Conservation (phyloP, 2,329 filamentous ascomycete species). For the Pseudocercospora eumusae region DNA sequence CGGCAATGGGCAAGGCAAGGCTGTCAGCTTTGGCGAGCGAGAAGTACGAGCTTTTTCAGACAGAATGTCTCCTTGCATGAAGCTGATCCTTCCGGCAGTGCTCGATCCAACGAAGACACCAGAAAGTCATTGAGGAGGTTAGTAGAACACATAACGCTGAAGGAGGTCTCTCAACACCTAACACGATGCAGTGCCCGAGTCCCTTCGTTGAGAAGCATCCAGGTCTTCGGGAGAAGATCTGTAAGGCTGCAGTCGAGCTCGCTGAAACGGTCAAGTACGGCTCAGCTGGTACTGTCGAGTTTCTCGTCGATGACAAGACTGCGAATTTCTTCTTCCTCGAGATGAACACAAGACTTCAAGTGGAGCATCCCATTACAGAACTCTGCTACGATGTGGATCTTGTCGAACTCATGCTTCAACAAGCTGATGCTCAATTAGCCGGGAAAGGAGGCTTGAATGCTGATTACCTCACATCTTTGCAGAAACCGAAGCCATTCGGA, state of each 20-base stretch:
- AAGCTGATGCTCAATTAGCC: slow-evolving; percentile 54
- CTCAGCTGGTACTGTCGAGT: slow-evolving; percentile 88
- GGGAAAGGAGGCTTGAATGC: slow-evolving; percentile 50
- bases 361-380: slow-evolving; percentile 61
- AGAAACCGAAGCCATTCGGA: slow-evolving; percentile 48
- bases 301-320: slow-evolving; percentile 80
- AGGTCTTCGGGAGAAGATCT: slow-evolving; percentile 62
- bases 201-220: slow-evolving; percentile 59
- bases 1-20: slow-evolving; percentile 76
- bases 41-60: too few relatives aligned
- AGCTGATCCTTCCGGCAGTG: too few relatives aligned
- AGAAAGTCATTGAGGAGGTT: slow-evolving; percentile 93
- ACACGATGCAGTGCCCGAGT: slow-evolving; percentile 70
- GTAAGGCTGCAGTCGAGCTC: slow-evolving; percentile 65
- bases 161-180: too few relatives aligned
- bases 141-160: too few relatives aligned
- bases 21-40: slow-evolving; percentile 80
- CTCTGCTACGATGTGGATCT: slow-evolving; percentile 57
- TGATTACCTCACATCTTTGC: slow-evolving; percentile 46
- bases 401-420: slow-evolving; percentile 58
- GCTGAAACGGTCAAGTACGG: slow-evolving; percentile 65
- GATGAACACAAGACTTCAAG: slow-evolving; percentile 61
- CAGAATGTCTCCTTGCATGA: too few relatives aligned
- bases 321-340: slow-evolving; percentile 72
- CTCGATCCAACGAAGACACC: slow-evolving; percentile 81